Evolutionary conservation across 768 basidiomycete species (phyloP), one percentile per base, ranked within the genome.

Genomic region (Boletus rex-veris): DNA sequence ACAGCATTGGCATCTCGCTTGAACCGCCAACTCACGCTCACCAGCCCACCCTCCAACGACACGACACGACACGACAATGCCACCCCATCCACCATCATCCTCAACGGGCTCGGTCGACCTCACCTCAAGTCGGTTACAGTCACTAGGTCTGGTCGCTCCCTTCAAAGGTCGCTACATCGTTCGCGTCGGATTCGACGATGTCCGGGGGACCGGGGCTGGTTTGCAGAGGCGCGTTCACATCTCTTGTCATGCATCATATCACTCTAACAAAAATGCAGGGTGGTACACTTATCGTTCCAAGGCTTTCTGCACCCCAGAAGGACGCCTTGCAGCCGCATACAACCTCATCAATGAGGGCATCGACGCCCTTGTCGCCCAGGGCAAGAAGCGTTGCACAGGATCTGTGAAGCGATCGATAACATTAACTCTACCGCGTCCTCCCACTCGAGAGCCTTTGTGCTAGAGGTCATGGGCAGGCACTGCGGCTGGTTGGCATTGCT

Each of bases 391-490:
- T 76, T 99, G 36, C 94, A 96, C 60, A 84, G 97, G 39, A 98
- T 99, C 53, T 98, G 97, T 73, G 97, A 99, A 71, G 86, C 95
- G 28, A 90, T 99, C 71, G 97, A 99, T 68, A 96, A 93, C 59
- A 98, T 99, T 72, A 96, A 94, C 63, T 95, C 94, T 5, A 99
- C 97, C 8, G 97, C 97, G 7, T 82, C 81, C 58, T 96, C 92
- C 50, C 97, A 99, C 71, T 98, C 94, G 30, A 83, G 97, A 53
- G 97, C 97, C 0, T 99, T 99, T 70, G 95, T 99, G 39, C 79
- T 99, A 37, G 97, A 99, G 71, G 97, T 99, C 48, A 99, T 99
- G 97, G 97, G 97, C 16, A 77, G 97, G 52, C 92, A 98, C 68
- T 99, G 97, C 71, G 97, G 97, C 16, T 99, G 97, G 97, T 78